Percentiles rank a stretch among this genome's conserved stretches.
Conservation (phyloP, 768 basidiomycete genomes). For the Pulveroboletus sp. region DNA sequence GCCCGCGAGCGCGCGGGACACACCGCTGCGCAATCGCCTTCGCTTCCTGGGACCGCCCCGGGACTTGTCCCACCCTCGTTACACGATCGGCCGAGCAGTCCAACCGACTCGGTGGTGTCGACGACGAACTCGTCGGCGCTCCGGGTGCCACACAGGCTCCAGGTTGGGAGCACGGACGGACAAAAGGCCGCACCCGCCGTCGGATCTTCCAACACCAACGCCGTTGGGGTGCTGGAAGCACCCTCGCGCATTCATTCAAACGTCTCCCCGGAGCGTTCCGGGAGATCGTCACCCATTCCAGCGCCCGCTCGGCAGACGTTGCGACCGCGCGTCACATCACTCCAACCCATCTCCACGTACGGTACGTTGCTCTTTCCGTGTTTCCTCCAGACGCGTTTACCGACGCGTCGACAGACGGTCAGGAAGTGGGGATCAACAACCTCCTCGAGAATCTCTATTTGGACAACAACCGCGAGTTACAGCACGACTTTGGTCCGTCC, state of each 20-base stretch:
- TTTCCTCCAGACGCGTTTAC: not conserved
- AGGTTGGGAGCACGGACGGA: conserved; percentile 67
- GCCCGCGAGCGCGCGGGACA: conserved; percentile 44
- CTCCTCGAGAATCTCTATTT: conserved; percentile 87
- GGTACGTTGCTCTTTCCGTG: conserved; percentile 44
- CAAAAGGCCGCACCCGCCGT: conserved; percentile 89
- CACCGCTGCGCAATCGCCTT: conserved; percentile 11
- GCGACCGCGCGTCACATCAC: conserved; percentile 46
- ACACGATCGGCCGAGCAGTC: conserved; percentile 66
- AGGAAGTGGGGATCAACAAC: conserved; percentile 85
- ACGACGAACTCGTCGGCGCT: conserved; percentile 61
- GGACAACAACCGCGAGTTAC: conserved; percentile 80
- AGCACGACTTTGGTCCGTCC: conserved; percentile 88
- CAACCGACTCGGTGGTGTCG: conserved; percentile 79
- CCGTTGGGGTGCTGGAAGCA: conserved; percentile 75
- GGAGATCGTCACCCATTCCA: conserved; percentile 72
- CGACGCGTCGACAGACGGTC: conserved; percentile 58
- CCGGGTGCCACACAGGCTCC: conserved; percentile 56
- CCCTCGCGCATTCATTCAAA: conserved; percentile 66
- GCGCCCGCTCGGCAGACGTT: conserved; percentile 49
- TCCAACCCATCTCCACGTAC: conserved; percentile 65
- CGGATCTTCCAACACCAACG: conserved; percentile 80
- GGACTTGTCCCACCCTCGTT: conserved; percentile 21
- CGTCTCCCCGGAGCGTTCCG: conserved; percentile 67
- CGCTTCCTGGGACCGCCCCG: conserved; percentile 6